A percentile compares a stretch with the other conserved stretches of the same genome.
Conservation (phyloP, 179 eudicot species). For the Silene vulgaris region DNA sequence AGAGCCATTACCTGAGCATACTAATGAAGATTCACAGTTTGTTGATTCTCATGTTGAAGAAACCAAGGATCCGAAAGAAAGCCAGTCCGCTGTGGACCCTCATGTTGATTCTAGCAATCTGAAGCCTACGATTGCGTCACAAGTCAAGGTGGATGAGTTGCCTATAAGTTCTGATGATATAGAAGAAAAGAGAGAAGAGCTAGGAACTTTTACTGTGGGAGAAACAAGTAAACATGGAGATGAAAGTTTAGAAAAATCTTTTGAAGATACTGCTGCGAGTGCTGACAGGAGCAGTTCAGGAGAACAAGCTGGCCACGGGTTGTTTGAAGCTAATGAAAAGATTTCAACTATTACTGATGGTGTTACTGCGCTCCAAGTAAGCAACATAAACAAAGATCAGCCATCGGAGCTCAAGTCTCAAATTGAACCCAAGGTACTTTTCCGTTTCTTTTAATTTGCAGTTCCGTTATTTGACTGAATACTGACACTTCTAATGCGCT, state of each 20-base stretch:
- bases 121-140: conserved; percentile 29
- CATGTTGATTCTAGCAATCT: conserved; percentile 31
- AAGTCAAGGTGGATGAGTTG: conserved; percentile 33
- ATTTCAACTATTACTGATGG: conserved; percentile 30
- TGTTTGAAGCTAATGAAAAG: conserved; percentile 35
- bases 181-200: conserved; percentile 19
- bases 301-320: conserved; percentile 30
- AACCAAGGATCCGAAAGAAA: conserved; percentile 32
- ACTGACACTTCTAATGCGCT: not conserved
- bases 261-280: conserved; percentile 36
- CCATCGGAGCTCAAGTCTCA: conserved; percentile 30
- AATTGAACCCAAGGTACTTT: conserved; percentile 44
- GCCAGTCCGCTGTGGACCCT: conserved; percentile 28
- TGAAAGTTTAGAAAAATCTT: conserved; percentile 25
- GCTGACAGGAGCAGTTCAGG: conserved; percentile 31
- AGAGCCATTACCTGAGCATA: conserved; percentile 25
- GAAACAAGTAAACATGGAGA: conserved; percentile 34
- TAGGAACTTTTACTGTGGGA: conserved; percentile 25
- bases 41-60: conserved; percentile 30
- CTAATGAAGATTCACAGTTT: conserved; percentile 32
- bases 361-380: conserved; percentile 31
- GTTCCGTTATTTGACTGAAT: not conserved
- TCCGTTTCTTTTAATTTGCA: not conserved
- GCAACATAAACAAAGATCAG: conserved; percentile 24
- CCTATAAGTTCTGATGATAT: conserved; percentile 28